phyloP scores from a whole-genome alignment of 2,329 filamentous ascomycete genomes.

The Zasmidium angulare region DNA sequence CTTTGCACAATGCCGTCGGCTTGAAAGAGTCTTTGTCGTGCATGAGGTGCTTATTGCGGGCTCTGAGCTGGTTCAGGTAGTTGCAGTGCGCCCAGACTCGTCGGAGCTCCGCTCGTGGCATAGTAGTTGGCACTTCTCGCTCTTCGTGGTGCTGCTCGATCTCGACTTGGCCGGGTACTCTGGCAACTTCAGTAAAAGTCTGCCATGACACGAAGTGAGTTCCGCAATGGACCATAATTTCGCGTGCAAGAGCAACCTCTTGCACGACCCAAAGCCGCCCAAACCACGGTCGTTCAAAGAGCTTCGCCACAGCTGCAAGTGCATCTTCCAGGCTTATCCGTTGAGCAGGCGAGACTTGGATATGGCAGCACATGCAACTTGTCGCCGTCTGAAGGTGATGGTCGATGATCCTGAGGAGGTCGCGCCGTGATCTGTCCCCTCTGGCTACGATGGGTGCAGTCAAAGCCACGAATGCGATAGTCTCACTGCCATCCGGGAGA shows the following conservation, averaged over 20 bases:
- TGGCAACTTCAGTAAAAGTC: slow-evolving; percentile 6
- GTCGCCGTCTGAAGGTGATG: not conserved
- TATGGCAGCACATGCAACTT: slow-evolving; percentile 4
- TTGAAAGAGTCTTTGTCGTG: slow-evolving; percentile 2
- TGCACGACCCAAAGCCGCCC: slow-evolving; percentile 12
- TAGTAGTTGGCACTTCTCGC: not conserved
- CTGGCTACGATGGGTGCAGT: not conserved
- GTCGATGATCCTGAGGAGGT: slow-evolving; percentile 2
- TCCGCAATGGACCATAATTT: slow-evolving; percentile 5
- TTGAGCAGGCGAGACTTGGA: not conserved
- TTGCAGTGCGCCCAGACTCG: slow-evolving; percentile 10
- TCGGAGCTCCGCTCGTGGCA: slow-evolving; percentile 4
- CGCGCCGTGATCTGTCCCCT: slow-evolving; percentile 1
- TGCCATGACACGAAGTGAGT: slow-evolving; percentile 6
- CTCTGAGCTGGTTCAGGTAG: slow-evolving; percentile 12
- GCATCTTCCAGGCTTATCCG: not conserved
- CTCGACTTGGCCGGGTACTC: slow-evolving; percentile 8
- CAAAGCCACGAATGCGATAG: slow-evolving; percentile 3
- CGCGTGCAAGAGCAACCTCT: slow-evolving; percentile 6
- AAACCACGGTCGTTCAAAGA: slow-evolving; percentile 9
- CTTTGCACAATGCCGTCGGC: slow-evolving; percentile 9
- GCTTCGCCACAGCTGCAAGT: slow-evolving; percentile 10
- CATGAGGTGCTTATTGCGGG: not conserved
- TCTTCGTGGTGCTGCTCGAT: not conserved
- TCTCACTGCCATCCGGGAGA: slow-evolving; percentile 2